Base-by-base conservation (phyloP, 257 asterid genomes). In the Fraxinus excelsior region DNA sequence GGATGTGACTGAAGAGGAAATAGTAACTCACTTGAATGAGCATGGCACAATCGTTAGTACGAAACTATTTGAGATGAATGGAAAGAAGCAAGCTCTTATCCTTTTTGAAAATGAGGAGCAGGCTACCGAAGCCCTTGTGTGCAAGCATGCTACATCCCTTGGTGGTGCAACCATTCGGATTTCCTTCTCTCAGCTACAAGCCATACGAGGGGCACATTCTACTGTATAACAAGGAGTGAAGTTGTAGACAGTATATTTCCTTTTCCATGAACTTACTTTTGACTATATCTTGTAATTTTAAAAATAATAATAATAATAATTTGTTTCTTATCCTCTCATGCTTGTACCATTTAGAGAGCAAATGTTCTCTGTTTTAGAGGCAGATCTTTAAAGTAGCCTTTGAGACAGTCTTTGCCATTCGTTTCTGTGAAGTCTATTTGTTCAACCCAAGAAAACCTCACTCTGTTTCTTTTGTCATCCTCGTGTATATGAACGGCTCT, bases 71-170 rank as follows among this genome's bases (percentile, higher is more conserved):
- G 99, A 93, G 86, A 91, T 90, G 96, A 96, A 96, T 19, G 97
- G 99, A 25, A 93, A 93, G 90, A 94, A 96, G 80, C 99, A 93
- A 85, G 94, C 97, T 82, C 97, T 93, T 37, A 91, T 93, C 76
- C 96, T 90, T 56, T 91, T 90, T 64, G 98, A 96, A 82, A 91
- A 82, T 11, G 98, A 96, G 85, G 97, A 93, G 87, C 93, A 88
- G 86, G 98, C 99, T 32, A 88, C 99, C 34, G 99, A 96, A 86
- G 95, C 98, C 76, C 96, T 96, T 71, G 96, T 91, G 78, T 91
- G 99, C 91, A 96, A 96, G 87, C 97, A 96, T 81, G 99, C 99
- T 25, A 91, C 97, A 11, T 85, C 97, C 3, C 94, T 96, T 26
- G 86, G 88, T 75, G 98, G 97, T 71, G 88, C 98, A 13, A 91